Conservation (phyloP, 495 filamentous ascomycete genomes). For the Gamarada debralockiae region DNA sequence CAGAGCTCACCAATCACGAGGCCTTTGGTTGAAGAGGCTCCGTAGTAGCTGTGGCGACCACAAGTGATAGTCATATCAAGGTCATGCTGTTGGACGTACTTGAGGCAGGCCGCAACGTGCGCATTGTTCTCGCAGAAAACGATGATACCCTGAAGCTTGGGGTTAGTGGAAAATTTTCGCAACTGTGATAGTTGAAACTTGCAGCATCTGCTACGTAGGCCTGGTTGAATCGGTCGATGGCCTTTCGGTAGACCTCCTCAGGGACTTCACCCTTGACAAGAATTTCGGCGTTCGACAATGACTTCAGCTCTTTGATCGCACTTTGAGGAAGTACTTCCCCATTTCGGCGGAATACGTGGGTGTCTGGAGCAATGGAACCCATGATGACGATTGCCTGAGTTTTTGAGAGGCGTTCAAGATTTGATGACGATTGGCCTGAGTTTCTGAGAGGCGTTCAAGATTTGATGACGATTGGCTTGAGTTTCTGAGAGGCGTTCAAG, state of each 20-base stretch:
- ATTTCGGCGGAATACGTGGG: too few species aligned
- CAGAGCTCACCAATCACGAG: slow-evolving; percentile 17
- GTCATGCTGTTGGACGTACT: background rate
- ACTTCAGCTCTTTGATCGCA: slow-evolving; percentile 9
- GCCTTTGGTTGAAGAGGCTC: slow-evolving; percentile 9
- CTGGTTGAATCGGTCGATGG: slow-evolving; percentile 15
- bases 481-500: too few species aligned
- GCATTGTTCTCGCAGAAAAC: background rate
- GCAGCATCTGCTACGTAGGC: slow-evolving; percentile 13
- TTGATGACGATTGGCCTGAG: too few species aligned
- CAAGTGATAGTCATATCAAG: slow-evolving; percentile 6
- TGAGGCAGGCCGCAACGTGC: background rate
- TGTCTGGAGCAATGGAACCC: slow-evolving; percentile 5
- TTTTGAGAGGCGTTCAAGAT: too few species aligned
- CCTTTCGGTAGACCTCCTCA: slow-evolving; percentile 8
- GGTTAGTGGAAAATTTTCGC: too few species aligned
- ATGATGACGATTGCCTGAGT: too few species aligned
- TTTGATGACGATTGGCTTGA: too few species aligned
- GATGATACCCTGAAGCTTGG: background rate
- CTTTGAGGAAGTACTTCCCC: background rate
- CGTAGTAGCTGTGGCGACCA: slow-evolving; percentile 14
- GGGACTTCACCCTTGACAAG: slow-evolving; percentile 4
- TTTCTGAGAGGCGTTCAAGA: too few species aligned
- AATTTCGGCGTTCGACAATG: background rate
- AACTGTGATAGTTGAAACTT: too few species aligned